Evolutionary conservation across 306 rosid genomes (phyloP).

Genomic region (Fagus crenata): DNA sequence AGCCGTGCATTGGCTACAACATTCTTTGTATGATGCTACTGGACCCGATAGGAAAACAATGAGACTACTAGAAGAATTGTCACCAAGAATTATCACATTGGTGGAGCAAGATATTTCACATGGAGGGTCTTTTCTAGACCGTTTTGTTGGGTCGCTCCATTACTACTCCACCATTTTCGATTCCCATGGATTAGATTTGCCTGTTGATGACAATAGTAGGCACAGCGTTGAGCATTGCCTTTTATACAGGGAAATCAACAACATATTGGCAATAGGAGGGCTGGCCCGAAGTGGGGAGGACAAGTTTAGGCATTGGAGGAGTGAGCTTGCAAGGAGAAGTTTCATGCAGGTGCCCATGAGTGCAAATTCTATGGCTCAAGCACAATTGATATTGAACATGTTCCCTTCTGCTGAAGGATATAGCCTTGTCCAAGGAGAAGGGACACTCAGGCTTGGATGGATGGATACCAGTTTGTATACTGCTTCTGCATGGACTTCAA

Average conservation of each 20-base stretch:
- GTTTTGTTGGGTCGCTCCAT: constrained; percentile 79
- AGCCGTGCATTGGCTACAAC: constrained; percentile 84
- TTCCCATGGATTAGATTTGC: constrained; percentile 62
- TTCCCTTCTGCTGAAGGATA: constrained; percentile 59
- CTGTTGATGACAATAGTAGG: constrained; percentile 54
- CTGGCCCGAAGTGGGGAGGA: constrained; percentile 79
- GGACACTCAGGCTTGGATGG: constrained; percentile 81
- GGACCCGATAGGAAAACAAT: constrained; percentile 79
- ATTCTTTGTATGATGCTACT: constrained; percentile 63
- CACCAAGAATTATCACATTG: constrained; percentile 71
- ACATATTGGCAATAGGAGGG: constrained; percentile 82
- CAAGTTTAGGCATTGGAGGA: constrained; percentile 72
- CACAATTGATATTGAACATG: constrained; percentile 80
- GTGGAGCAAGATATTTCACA: constrained; percentile 73
- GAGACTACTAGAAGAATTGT: constrained; percentile 47
- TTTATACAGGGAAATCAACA: constrained; percentile 61
- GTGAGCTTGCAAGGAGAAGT: constrained; percentile 51
- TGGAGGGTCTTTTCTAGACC: constrained; percentile 76
- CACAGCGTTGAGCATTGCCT: constrained; percentile 58
- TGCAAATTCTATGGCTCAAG: constrained; percentile 78
- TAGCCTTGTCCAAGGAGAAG: constrained; percentile 73
- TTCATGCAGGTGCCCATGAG: constrained; percentile 71
- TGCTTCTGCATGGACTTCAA: too few relatives aligned
- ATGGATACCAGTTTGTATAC: constrained; percentile 78
- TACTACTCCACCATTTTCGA: constrained; percentile 87